These are phyloP conservation scores for Mycena floridula DNA, from an alignment of 768 basidiomycete genomes.

Conservation along the genomic window DNA sequence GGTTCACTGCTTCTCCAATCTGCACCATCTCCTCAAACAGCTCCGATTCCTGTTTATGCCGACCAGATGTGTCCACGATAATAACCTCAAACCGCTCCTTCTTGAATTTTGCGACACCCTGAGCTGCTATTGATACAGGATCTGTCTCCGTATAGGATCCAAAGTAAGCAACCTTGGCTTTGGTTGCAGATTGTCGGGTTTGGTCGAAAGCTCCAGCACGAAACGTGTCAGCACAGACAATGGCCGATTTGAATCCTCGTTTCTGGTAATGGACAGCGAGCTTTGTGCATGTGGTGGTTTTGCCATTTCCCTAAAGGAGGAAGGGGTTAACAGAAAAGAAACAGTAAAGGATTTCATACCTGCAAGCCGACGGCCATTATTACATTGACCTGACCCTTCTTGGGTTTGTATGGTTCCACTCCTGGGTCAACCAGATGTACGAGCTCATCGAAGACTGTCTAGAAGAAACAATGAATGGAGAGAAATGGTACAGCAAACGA, in stretches of 20 bases:
- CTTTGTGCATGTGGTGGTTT: constrained; percentile 99
- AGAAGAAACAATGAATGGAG: constrained; percentile 2
- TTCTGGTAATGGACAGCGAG: constrained; percentile 97
- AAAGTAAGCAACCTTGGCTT: constrained; percentile 98
- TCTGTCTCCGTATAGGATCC: constrained; percentile 99
- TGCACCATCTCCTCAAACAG: constrained; percentile 98
- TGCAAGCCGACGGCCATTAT: constrained; percentile 98
- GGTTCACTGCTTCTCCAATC: constrained; percentile 89
- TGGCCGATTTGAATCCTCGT: constrained; percentile 92
- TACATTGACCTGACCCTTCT: constrained; percentile 89
- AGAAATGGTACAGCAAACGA: background rate
- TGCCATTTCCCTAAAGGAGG: constrained; percentile 80
- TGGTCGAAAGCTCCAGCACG: constrained; percentile 99
- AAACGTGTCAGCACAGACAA: constrained; percentile 99
- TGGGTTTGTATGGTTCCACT: constrained; percentile 92
- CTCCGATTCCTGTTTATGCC: constrained; percentile 96
- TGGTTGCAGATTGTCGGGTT: constrained; percentile 96
- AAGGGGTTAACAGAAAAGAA: constrained; percentile 1
- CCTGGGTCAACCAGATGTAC: constrained; percentile 94
- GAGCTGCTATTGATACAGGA: constrained; percentile 89
- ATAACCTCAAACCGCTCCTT: constrained; percentile 98
- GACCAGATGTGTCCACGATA: constrained; percentile 96
- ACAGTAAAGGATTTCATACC: constrained; percentile 37
- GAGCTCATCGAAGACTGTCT: constrained; percentile 97
- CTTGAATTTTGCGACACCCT: constrained; percentile 96